phyloP scores from a whole-genome alignment of 176 grass and related monocot species.

The Panicum miliaceum region DNA sequence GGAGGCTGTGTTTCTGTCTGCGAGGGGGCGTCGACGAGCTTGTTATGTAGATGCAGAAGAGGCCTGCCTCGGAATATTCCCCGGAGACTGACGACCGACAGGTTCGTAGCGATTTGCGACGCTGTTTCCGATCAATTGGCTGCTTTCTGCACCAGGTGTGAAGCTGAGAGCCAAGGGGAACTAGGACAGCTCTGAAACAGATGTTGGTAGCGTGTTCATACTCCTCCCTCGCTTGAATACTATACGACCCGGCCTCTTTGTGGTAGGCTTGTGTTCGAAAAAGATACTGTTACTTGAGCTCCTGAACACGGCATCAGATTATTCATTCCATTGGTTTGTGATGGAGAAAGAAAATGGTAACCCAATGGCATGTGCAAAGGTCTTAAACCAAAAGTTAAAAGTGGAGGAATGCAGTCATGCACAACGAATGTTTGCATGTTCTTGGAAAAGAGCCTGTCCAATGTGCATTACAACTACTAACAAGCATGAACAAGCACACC shows the following conservation, averaged over 20 bases:
- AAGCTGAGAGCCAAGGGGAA: neutral
- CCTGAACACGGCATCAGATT: neutral
- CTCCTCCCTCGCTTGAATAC: neutral
- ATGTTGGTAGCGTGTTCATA: no score
- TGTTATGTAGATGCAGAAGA: neutral
- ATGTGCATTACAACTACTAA: no score
- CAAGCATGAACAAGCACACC: neutral
- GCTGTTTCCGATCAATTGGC: neutral
- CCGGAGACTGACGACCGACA: neutral
- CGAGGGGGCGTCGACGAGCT: neutral
- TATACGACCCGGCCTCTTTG: neutral
- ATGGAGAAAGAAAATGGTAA: neutral
- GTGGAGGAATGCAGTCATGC: neutral
- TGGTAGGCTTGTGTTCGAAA: neutral
- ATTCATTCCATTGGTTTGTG: neutral
- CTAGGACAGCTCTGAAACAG: neutral
- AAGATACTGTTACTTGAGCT: neutral
- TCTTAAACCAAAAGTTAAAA: neutral
- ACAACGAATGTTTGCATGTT: neutral
- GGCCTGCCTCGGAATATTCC: constrained; percentile 39
- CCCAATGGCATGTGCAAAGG: neutral
- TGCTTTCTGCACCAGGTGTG: neutral
- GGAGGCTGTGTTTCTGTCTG: neutral
- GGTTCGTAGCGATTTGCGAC: neutral
- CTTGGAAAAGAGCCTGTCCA: no score